Percentiles rank a stretch among this genome's conserved stretches.
These are phyloP conservation scores for Globisporangium nagaii DNA, from an alignment of 352 stramenopile species.

Conservation along the genomic window DNA sequence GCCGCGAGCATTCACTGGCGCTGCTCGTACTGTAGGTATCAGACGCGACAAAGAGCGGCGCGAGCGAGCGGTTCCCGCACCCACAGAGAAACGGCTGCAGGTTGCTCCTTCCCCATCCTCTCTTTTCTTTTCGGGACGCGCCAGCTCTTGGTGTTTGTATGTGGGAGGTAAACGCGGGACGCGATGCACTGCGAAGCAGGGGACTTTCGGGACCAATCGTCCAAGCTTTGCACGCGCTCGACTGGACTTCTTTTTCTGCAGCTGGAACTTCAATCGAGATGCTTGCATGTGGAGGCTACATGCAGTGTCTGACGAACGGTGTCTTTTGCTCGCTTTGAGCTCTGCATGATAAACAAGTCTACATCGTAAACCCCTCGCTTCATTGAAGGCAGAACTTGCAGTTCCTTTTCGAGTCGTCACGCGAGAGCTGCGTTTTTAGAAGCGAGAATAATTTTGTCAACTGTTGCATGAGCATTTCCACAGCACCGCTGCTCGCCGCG, in stretches of 20 bases:
- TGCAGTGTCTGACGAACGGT: too few species aligned
- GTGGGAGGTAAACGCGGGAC: not conserved
- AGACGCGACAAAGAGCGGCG: not conserved
- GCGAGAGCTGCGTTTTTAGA: too few species aligned
- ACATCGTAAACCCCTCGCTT: too few species aligned
- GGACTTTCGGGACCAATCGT: not conserved
- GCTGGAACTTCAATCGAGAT: not conserved
- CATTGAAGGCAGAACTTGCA: too few species aligned
- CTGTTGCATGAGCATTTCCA: too few species aligned
- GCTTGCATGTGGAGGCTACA: too few species aligned
- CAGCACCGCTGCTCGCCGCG: too few species aligned
- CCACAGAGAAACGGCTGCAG: not conserved
- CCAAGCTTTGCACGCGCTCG: not conserved
- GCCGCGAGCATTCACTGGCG: constrained; percentile 1
- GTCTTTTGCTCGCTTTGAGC: too few species aligned
- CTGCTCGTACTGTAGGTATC: not conserved
- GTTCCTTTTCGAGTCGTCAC: too few species aligned
- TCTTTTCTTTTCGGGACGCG: not conserved
- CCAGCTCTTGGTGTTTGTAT: not conserved
- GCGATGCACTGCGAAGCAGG: not conserved
- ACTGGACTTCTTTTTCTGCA: constrained; percentile 2
- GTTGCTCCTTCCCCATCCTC: too few species aligned
- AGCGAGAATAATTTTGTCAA: too few species aligned
- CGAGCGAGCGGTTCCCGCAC: not conserved
- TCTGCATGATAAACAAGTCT: too few species aligned